A percentile compares a stretch with the other conserved stretches of the same genome.
Conservation (phyloP, 352 stramenopile species). For the Pythium dissotocum region DNA sequence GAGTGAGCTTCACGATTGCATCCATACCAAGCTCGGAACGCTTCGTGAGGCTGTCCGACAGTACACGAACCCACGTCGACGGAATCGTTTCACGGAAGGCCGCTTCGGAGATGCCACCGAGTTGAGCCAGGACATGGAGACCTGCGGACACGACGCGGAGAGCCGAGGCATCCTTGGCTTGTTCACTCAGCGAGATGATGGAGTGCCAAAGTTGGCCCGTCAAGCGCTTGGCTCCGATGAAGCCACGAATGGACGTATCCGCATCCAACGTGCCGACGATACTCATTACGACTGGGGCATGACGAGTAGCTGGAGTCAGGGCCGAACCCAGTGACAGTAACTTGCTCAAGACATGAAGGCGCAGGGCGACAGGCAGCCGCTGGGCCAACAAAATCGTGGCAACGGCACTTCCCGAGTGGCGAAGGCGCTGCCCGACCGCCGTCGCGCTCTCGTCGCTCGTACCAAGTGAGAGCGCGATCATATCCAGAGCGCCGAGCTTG, state of each 20-base stretch:
- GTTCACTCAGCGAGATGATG: not conserved
- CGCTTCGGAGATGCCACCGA: slow-evolving; percentile 15
- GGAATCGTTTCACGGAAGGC: slow-evolving; percentile 1
- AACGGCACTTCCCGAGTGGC: not conserved
- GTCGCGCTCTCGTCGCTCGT: not conserved
- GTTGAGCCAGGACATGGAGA: slow-evolving; percentile 14
- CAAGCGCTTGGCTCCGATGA: not conserved
- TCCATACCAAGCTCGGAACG: not conserved
- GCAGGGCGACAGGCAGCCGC: slow-evolving; percentile 6
- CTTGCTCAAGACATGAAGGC: slow-evolving; percentile 10
- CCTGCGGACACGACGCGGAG: slow-evolving; percentile 18
- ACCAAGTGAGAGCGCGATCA: not conserved
- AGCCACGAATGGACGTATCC: not conserved
- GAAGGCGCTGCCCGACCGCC: not conserved
- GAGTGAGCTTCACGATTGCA: slow-evolving; percentile 4
- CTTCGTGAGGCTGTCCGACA: not conserved
- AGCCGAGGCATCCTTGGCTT: not conserved
- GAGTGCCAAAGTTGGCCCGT: slow-evolving; percentile 4
- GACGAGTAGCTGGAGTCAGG: not conserved
- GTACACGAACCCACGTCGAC: slow-evolving; percentile 7
- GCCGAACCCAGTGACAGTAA: not conserved
- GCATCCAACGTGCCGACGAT: slow-evolving; percentile 13
- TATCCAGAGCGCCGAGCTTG: slow-evolving; percentile 13
- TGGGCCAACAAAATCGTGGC: not conserved
- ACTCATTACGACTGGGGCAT: slow-evolving; percentile 1